These are phyloP conservation scores for Xerocomellus amylosporus DNA, from an alignment of 768 basidiomycete species.

Conservation along the genomic window DNA sequence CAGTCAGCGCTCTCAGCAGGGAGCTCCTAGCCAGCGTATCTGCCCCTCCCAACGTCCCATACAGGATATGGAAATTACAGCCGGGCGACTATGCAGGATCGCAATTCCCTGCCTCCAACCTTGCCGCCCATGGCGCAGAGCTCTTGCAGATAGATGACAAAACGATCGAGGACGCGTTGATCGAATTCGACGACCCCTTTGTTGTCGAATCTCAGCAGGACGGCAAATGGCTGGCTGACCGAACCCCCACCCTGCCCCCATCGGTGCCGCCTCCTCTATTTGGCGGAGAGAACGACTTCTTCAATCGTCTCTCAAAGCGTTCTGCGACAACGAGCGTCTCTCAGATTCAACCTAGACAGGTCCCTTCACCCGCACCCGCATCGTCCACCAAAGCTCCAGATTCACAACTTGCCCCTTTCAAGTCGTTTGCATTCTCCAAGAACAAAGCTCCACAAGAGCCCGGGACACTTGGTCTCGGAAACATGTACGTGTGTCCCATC, in stretches of 20 bases:
- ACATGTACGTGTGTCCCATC: slow-evolving; percentile 59
- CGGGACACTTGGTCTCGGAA: slow-evolving; percentile 84
- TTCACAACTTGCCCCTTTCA: slow-evolving; percentile 27
- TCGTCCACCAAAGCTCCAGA: slow-evolving; percentile 28
- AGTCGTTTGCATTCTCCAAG: slow-evolving; percentile 36
- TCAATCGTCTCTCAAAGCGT: slow-evolving; percentile 40
- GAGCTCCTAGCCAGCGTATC: slow-evolving; percentile 41
- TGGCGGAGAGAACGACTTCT: slow-evolving; percentile 50
- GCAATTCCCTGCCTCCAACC: slow-evolving; percentile 27
- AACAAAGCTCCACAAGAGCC: slow-evolving; percentile 48
- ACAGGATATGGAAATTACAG: slow-evolving; percentile 65
- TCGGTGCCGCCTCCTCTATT: slow-evolving; percentile 51
- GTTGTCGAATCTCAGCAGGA: slow-evolving; percentile 68
- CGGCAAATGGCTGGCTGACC: slow-evolving; percentile 58
- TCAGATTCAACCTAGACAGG: slow-evolving; percentile 24
- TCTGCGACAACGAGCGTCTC: slow-evolving; percentile 23
- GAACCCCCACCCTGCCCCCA: slow-evolving; percentile 3
- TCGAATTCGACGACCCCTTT: slow-evolving; percentile 65
- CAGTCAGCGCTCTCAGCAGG: slow-evolving; percentile 42
- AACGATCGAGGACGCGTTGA: slow-evolving; percentile 55
- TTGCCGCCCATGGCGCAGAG: slow-evolving; percentile 33
- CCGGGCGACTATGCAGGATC: slow-evolving; percentile 34
- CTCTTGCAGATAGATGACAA: slow-evolving; percentile 43
- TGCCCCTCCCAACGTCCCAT: slow-evolving; percentile 34
- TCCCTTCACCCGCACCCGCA: slow-evolving; percentile 19